A percentile compares a stretch with the other conserved stretches of the same genome.
These are phyloP conservation scores for Stylonectria norvegica DNA, from an alignment of 2,329 filamentous ascomycete species.

Conservation along the genomic window DNA sequence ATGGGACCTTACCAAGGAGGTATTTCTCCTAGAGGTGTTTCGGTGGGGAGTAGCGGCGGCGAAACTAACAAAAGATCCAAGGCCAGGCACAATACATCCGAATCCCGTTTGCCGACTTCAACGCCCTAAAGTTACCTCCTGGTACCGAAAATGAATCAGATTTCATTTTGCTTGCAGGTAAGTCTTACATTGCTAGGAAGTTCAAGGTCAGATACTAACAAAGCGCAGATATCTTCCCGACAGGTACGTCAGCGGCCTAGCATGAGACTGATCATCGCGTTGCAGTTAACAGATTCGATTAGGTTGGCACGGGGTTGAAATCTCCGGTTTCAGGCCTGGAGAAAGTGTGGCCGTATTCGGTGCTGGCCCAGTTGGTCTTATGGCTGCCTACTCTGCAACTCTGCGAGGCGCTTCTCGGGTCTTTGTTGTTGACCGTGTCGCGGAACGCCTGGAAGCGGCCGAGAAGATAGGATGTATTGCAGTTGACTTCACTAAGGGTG, in stretches of 20 bases:
- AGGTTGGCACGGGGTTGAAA: constrained; percentile 55
- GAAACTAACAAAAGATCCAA: constrained; percentile 1
- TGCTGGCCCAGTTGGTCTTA: constrained; percentile 61
- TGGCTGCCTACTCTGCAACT: constrained; percentile 62
- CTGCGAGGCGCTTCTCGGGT: constrained; percentile 59
- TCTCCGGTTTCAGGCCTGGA: constrained; percentile 57
- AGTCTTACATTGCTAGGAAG: constrained; percentile 11
- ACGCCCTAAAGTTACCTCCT: constrained; percentile 57
- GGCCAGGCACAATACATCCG: constrained; percentile 63
- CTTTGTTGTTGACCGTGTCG: constrained; percentile 61
- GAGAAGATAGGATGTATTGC: constrained; percentile 60
- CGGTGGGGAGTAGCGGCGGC: background rate
- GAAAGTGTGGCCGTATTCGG: constrained; percentile 64
- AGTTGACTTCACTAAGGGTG: constrained; percentile 58
- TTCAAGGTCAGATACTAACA: constrained; percentile 35
- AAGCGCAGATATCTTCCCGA: constrained; percentile 32
- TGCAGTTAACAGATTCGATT: background rate
- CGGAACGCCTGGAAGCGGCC: constrained; percentile 55
- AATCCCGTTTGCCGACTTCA: constrained; percentile 66
- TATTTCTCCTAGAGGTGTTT: background rate
- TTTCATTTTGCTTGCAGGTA: constrained; percentile 49
- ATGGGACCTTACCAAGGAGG: constrained; percentile 51
- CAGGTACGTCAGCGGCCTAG: constrained; percentile 16
- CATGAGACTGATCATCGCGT: background rate
- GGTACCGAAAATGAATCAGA: constrained; percentile 61